Base-by-base conservation (phyloP, 371 early-diverging fungal genomes). In the Mucor lusitanicus region DNA sequence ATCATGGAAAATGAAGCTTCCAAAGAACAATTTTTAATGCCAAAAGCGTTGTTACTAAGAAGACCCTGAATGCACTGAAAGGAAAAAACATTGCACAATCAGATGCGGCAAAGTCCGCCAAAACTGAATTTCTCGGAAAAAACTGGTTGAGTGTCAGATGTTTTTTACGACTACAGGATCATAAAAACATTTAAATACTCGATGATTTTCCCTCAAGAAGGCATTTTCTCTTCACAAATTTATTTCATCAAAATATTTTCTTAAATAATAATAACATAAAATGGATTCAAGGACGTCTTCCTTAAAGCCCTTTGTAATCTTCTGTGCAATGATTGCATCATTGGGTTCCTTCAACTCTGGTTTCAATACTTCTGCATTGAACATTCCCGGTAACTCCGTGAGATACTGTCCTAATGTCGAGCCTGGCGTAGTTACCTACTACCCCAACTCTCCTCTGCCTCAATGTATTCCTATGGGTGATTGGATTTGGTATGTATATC, bases 401-500 rank as follows among this genome's bases (percentile, higher is more conserved):
- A 68, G 73, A 59, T 54, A 75, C 19, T 84, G 84, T 54, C 77
- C 77, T 32, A 68, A 61, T 57, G 78, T 75, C 13, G 80, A 85
- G 25, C 32, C 57, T n/a, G 77, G 80, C n/a, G 70, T 65, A 42
- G 70, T 78, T 6, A 73, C 79, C 23, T 77, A 79, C 32, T 82
- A 75, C 50, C 72, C 74, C 6, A 67, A 67, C 21, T 77, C 77
- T 11, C 70, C 77, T 55, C 59, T 80, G 6, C 82, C 84, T 28
- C 58, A 78, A 61, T 84, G 82, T 73, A 58, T 81, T 37, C 81
- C 80, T 27, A 81, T 84, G 80, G 40, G 70, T 40, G 80, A 79
- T 60, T 77, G 79, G 71, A 74, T 82, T 64, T 88, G 88, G 83
- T 82, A 82, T 56, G 72, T 65, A n/a, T 56, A 40, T 40, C 40